Evolutionary conservation across 1,139 yeast genomes (phyloP), one percentile per base, ranked within the genome.

Genomic region (Zygosaccharomyces sapae): DNA sequence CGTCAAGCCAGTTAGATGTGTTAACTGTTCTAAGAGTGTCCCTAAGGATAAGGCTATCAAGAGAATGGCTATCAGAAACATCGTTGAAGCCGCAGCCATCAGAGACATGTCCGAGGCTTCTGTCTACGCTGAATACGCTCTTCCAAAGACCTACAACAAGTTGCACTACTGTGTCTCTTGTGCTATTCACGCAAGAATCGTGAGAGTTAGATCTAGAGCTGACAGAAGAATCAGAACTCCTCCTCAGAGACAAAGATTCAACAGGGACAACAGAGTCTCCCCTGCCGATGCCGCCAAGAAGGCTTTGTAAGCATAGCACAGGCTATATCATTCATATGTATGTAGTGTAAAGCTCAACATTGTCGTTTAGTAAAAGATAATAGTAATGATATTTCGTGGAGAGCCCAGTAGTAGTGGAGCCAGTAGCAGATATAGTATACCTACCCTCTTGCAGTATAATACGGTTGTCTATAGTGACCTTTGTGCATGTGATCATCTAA

Each of bases 21-120:
- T 90, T 74, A 92, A 92, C 97, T 92, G 99, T 80, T 87, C 97
- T 70, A 89, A 95, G 79, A 87, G 95, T 81, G 96, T 92, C 70
- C 97, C 99, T 73, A 94, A 92, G 88, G 98, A 92, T 77, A 94
- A 92, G 87, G 97, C 98, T 78, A 92, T 94, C 89, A 92, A 94
- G 94, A 88, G 98, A 82, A 95, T 92, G 83, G 89, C 96, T 76
- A 86, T 92, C 86, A 88, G 97, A 83, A 94, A 94, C 95, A 92
- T 92, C 92, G 99, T 92, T 71, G 99, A 92, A 82, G 94, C 97
- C 68, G 98, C 98, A 74, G 97, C 98, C 72, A 95, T 92, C 73
- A 89, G 99, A 83, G 99, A 92, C 78, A 83, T 92, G 77, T 87
- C 96, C 68, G 99, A 92, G 79, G 98, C 97, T 69, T 90, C 97